These are phyloP conservation scores for Ceratocystis albifundus DNA, from an alignment of 2,329 filamentous ascomycete genomes.

Conservation along the genomic window DNA sequence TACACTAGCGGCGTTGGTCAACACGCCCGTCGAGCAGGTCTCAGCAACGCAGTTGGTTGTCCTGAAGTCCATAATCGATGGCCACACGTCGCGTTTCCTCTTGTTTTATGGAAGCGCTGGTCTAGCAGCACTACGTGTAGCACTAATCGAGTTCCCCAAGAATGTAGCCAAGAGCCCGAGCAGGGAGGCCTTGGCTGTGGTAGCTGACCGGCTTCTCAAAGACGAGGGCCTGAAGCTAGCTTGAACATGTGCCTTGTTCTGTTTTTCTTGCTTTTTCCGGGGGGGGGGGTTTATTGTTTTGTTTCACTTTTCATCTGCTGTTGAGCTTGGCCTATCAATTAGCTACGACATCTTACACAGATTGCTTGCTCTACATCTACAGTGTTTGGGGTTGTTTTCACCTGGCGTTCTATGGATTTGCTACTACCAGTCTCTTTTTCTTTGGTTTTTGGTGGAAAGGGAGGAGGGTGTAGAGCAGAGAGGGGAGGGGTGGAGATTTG, in stretches of 20 bases:
- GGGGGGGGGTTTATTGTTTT: too few species aligned
- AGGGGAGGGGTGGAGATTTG: slow-evolving; percentile 3
- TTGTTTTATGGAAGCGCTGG: slow-evolving; percentile 69
- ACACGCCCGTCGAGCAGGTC: slow-evolving; percentile 54
- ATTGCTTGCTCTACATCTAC: slow-evolving; percentile 17
- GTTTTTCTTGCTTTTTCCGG: slow-evolving; percentile 3
- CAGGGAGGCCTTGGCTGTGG: slow-evolving; percentile 41
- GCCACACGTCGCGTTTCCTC: slow-evolving; percentile 64
- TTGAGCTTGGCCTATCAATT: not conserved
- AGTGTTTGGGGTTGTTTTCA: slow-evolving; percentile 12
- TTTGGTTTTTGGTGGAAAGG: not conserved
- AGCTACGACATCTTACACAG: not conserved
- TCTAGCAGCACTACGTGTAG: slow-evolving; percentile 56
- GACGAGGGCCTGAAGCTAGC: slow-evolving; percentile 40
- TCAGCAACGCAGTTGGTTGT: slow-evolving; percentile 65
- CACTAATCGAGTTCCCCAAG: slow-evolving; percentile 61
- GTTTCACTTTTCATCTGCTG: slow-evolving; percentile 11
- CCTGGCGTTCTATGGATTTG: slow-evolving; percentile 11
- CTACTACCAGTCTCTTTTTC: not conserved
- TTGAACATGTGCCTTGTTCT: slow-evolving; percentile 24
- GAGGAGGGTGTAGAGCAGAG: not conserved
- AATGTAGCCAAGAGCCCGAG: slow-evolving; percentile 40
- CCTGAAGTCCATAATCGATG: slow-evolving; percentile 58
- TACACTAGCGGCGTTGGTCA: slow-evolving; percentile 62
- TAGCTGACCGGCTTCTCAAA: slow-evolving; percentile 42